Conservation (phyloP, 2,329 filamentous ascomycete genomes). For the Conoideocrella luteorostrata region DNA sequence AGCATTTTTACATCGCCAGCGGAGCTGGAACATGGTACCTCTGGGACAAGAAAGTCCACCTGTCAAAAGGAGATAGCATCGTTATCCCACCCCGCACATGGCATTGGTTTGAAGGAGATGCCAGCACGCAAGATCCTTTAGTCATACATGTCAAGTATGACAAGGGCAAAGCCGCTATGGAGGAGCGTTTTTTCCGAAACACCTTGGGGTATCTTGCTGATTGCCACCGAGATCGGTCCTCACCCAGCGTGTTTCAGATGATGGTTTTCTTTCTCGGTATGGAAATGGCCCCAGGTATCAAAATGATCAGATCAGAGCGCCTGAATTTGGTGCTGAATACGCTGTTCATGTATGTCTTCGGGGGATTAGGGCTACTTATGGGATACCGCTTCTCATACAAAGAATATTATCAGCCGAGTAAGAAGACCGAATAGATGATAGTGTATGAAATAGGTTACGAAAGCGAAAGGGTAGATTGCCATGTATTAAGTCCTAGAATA, state of each 20-base stretch:
- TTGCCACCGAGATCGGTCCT: conserved; percentile 10
- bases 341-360: conserved; percentile 8
- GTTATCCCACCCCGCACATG: conserved; percentile 7
- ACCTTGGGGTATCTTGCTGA: conserved; percentile 16
- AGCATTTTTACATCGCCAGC: conserved; percentile 14
- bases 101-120: conserved; percentile 13
- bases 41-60: conserved; percentile 8
- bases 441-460: no score
- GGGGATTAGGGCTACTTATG: conserved; percentile 5
- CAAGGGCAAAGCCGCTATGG: conserved; percentile 11
- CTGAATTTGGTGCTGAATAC: conserved; percentile 9
- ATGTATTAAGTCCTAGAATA: no score
- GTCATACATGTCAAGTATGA: conserved; percentile 9
- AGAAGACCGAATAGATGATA: not conserved
- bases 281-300: conserved; percentile 12
- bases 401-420: conserved; percentile 8
- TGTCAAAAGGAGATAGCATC: conserved; percentile 5
- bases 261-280: conserved; percentile 14
- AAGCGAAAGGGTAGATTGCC: no score
- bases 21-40: conserved; percentile 13
- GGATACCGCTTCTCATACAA: conserved; percentile 11
- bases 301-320: conserved; percentile 2
- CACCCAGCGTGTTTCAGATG: conserved; percentile 16
- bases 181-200: conserved; percentile 19
- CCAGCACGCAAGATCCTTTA: conserved; percentile 8